Evolutionary conservation across 306 rosid genomes (phyloP).

Genomic region (Arachis hypogaea): DNA sequence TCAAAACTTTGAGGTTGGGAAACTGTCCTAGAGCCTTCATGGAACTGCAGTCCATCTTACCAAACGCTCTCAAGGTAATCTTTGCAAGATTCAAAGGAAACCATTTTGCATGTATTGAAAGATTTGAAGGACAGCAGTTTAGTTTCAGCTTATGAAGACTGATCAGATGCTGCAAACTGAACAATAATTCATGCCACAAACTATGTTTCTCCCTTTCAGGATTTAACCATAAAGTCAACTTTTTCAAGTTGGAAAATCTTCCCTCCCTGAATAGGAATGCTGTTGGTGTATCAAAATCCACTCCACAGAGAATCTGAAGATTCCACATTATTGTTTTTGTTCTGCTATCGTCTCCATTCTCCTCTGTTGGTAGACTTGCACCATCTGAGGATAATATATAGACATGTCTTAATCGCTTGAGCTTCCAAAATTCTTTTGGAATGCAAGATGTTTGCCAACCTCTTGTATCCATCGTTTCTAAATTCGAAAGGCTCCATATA

Average conservation of each 20-base stretch:
- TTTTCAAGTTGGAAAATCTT: constrained; percentile 9
- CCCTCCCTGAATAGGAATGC: neutral
- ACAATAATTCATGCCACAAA: neutral
- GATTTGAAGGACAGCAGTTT: neutral
- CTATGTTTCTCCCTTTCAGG: neutral
- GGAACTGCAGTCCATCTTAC: neutral
- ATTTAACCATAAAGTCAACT: neutral
- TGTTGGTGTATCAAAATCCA: neutral
- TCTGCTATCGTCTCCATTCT: neutral
- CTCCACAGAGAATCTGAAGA: neutral
- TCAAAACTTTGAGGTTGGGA: constrained; percentile 29
- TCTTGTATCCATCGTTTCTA: constrained; percentile 1
- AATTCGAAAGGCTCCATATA: constrained; percentile 1
- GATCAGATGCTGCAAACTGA: neutral
- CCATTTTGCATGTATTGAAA: neutral
- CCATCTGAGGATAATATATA: neutral
- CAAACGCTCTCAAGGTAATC: neutral
- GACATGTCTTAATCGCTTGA: constrained; percentile 7
- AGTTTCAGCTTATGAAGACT: constrained; percentile 17
- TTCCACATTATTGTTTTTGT: neutral
- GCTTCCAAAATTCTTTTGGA: constrained; percentile 1
- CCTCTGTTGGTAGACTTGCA: neutral
- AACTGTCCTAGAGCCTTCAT: neutral
- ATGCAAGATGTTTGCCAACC: neutral
- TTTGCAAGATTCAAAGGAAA: constrained; percentile 16